phyloP scores from a whole-genome alignment of 208 protist genomes.

The Leishmania martiniquensis region DNA sequence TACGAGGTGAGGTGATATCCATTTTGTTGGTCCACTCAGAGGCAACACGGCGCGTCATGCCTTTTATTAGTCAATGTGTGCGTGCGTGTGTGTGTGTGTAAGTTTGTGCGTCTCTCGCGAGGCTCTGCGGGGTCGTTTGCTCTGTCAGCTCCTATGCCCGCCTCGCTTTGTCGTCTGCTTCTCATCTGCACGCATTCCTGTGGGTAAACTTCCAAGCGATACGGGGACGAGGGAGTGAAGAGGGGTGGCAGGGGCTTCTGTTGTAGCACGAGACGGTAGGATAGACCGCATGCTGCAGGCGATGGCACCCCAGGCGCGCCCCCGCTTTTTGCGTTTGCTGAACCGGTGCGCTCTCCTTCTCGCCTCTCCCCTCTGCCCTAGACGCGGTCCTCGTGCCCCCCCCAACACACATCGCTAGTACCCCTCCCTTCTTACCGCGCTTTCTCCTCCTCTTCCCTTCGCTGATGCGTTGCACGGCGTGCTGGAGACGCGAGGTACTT shows the following conservation, averaged over 20 bases:
- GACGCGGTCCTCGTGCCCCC: background rate
- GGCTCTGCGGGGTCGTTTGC: too few species aligned
- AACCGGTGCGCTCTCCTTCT: background rate
- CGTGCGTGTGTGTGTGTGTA: too few species aligned
- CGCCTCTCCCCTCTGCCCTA: background rate
- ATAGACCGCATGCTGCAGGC: background rate
- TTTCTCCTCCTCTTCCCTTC: background rate
- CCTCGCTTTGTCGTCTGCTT: background rate
- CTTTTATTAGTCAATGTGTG: background rate
- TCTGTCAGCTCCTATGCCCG: background rate
- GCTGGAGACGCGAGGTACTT: background rate
- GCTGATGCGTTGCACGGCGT: background rate
- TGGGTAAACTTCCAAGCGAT: background rate
- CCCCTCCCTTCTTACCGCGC: background rate
- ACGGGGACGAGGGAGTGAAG: too few species aligned
- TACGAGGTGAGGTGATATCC: background rate
- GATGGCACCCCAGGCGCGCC: background rate
- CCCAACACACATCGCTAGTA: background rate
- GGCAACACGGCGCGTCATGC: background rate
- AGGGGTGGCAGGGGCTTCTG: background rate
- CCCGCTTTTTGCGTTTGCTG: background rate
- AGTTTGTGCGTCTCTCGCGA: too few species aligned
- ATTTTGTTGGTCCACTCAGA: background rate
- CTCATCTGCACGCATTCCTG: background rate
- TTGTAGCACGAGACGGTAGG: background rate